phyloP scores from a whole-genome alignment of 176 grass and related monocot species.

The Secale cereale region DNA sequence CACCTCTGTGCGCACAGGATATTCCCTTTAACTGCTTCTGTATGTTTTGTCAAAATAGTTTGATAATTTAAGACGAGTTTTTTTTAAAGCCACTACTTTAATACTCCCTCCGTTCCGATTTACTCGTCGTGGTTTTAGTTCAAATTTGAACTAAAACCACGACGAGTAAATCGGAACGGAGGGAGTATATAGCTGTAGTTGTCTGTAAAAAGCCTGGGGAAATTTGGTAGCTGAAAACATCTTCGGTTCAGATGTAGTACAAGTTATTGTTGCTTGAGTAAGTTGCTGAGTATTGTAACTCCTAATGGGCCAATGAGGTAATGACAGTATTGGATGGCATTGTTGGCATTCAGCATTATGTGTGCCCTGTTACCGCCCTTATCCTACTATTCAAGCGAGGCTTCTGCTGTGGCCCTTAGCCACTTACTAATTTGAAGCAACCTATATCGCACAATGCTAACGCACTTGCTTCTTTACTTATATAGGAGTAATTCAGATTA shows the following conservation, averaged over 20 bases:
- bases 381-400: neutral
- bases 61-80: neutral
- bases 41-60: slow-evolving; percentile 11
- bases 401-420: neutral
- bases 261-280: neutral
- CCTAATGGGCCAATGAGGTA: neutral
- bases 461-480: neutral
- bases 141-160: no score
- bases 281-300: neutral
- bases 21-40: neutral
- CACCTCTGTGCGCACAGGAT: neutral
- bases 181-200: neutral
- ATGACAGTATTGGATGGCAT: neutral
- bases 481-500: neutral
- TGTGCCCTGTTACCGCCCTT: neutral
- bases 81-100: neutral
- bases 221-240: neutral
- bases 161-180: no score
- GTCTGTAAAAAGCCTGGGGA: neutral
- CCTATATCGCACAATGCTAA: neutral
- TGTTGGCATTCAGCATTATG: neutral
- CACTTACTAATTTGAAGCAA: neutral
- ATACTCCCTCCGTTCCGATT: no score
- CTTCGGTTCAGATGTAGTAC: slow-evolving; percentile 12
- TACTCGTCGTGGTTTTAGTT: no score